phyloP scores from a whole-genome alignment of 2,329 filamentous ascomycete species.

The Aspergillus quadrilineatus region DNA sequence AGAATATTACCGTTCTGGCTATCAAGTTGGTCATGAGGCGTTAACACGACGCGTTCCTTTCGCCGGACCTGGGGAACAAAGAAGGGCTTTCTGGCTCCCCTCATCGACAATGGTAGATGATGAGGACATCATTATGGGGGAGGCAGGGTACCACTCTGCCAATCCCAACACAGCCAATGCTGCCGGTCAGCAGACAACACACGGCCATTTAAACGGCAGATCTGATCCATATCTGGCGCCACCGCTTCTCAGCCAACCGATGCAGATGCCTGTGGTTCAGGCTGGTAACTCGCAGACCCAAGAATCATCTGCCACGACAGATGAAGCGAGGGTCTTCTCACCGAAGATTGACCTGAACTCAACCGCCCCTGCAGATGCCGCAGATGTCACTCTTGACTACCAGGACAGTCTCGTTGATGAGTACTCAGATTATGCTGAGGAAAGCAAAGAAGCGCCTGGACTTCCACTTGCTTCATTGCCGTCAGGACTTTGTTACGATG shows the following conservation, averaged over 20 bases:
- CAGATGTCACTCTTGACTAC: constrained; percentile 23
- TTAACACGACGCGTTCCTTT: constrained; percentile 6
- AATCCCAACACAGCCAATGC: constrained; percentile 19
- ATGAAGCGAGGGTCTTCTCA: constrained; percentile 16
- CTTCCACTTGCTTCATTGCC: constrained; percentile 55
- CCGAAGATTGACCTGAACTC: constrained; percentile 26
- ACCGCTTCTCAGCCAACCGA: constrained; percentile 22
- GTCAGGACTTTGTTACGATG: constrained; percentile 84
- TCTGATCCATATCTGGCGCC: constrained; percentile 26
- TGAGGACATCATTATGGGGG: constrained; percentile 43
- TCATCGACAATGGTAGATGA: constrained; percentile 33
- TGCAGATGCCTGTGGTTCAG: constrained; percentile 23
- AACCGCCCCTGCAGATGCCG: constrained; percentile 26
- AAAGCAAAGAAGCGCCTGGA: constrained; percentile 37
- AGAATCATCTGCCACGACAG: constrained; percentile 6
- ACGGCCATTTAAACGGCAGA: constrained; percentile 21
- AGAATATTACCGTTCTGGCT: not conserved
- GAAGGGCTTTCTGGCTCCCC: constrained; percentile 3
- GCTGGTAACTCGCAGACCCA: constrained; percentile 6
- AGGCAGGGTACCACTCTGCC: constrained; percentile 24
- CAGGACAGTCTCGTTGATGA: constrained; percentile 39
- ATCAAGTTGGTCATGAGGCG: constrained; percentile 20
- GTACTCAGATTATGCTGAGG: constrained; percentile 41
- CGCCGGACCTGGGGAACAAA: constrained; percentile 10
- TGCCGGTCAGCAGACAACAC: constrained; percentile 16